Conservation (phyloP, 1,284 basidiomycete genomes). For the Naganishia sp. region DNA sequence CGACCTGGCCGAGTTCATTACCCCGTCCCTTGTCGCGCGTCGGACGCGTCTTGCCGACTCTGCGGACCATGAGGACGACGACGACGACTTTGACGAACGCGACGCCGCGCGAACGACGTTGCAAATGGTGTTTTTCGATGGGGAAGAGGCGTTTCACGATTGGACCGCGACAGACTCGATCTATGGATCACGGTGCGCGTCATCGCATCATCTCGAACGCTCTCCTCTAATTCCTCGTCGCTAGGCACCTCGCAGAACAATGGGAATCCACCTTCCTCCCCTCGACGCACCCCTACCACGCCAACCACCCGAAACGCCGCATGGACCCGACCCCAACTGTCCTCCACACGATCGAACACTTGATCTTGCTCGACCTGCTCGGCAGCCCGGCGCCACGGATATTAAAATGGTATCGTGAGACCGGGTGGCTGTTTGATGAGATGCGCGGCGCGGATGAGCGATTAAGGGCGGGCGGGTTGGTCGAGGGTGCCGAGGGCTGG, state of each 20-base stretch:
- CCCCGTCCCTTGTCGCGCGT: constrained; percentile 69
- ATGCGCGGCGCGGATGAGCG: constrained; percentile 68
- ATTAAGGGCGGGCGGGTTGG: constrained; percentile 52
- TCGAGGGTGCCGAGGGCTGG: constrained; percentile 40
- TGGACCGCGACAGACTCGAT: constrained; percentile 91
- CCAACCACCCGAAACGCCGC: constrained; percentile 59
- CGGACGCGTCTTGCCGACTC: constrained; percentile 60
- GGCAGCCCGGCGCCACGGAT: constrained; percentile 73
- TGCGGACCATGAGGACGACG: constrained; percentile 36
- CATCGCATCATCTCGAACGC: background rate
- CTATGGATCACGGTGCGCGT: constrained; percentile 79
- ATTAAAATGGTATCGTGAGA: constrained; percentile 78
- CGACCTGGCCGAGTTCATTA: constrained; percentile 78
- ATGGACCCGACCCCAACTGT: constrained; percentile 62
- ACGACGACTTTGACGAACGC: constrained; percentile 62
- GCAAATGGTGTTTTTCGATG: constrained; percentile 96
- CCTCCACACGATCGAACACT: constrained; percentile 78
- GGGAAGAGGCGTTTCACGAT: constrained; percentile 89
- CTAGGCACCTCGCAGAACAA: constrained; percentile 77
- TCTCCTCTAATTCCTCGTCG: background rate
- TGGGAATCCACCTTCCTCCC: constrained; percentile 73
- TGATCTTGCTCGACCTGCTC: constrained; percentile 85
- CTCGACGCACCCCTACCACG: constrained; percentile 53
- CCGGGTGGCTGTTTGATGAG: constrained; percentile 84
- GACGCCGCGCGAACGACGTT: constrained; percentile 79